Evolutionary conservation across 352 stramenopile species (phyloP).

Genomic region (Phytophthora meadii): DNA sequence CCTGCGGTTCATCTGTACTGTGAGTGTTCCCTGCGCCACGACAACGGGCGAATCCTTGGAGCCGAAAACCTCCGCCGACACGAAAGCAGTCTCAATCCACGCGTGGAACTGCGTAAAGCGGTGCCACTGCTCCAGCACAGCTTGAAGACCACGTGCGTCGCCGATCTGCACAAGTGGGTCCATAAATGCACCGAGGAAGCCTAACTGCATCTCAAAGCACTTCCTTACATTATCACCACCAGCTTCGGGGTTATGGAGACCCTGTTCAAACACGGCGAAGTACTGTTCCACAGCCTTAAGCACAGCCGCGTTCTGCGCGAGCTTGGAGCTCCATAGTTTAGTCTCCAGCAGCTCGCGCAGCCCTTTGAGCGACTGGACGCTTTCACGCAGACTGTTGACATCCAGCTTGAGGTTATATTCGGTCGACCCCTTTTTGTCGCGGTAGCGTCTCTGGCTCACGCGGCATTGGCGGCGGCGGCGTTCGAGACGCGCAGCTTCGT

Average conservation of each 20-base stretch:
- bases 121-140: slow-evolving; percentile 68
- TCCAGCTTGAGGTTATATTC: slow-evolving; percentile 78
- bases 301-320: slow-evolving; percentile 45
- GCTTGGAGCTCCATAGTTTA: slow-evolving; percentile 58
- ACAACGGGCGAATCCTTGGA: slow-evolving; percentile 59
- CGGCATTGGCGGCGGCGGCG: slow-evolving; percentile 70
- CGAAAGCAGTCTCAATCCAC: slow-evolving; percentile 45
- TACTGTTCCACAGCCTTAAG: slow-evolving; percentile 77
- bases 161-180: slow-evolving; percentile 49
- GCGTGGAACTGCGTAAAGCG: slow-evolving; percentile 67
- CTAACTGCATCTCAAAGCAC: slow-evolving; percentile 64
- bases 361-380: slow-evolving; percentile 59
- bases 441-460: slow-evolving; percentile 77
- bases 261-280: slow-evolving; percentile 64
- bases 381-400: slow-evolving; percentile 69
- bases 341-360: slow-evolving; percentile 52
- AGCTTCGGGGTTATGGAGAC: slow-evolving; percentile 58
- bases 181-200: slow-evolving; percentile 60
- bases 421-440: slow-evolving; percentile 70
- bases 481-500: slow-evolving; percentile 43
- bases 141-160: slow-evolving; percentile 37
- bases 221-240: slow-evolving; percentile 48
- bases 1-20: slow-evolving; percentile 39
- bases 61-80: slow-evolving; percentile 53
- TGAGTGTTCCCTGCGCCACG: slow-evolving; percentile 47